Evolutionary conservation across 2,329 filamentous ascomycete species (phyloP).

Genomic region (Fusarium sp.): DNA sequence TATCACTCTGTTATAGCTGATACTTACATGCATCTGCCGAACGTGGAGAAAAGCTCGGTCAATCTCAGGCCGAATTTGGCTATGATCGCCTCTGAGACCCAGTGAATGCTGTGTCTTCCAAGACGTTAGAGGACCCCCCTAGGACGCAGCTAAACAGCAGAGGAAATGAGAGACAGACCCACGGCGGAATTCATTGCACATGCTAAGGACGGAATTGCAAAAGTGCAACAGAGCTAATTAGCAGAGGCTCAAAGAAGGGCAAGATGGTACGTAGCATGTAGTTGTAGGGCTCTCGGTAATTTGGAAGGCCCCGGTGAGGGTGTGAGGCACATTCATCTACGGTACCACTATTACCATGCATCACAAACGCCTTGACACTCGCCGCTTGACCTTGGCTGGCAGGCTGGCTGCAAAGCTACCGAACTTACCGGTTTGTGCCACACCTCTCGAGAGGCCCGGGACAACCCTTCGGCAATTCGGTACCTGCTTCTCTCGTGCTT

Average conservation of each 20-base stretch:
- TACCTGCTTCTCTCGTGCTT: constrained; percentile 40
- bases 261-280: not conserved
- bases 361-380: not conserved
- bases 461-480: constrained; percentile 35
- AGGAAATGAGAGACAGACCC: constrained; percentile 27
- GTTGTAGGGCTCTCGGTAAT: constrained; percentile 23
- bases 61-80: constrained; percentile 14
- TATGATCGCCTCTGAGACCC: constrained; percentile 20
- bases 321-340: constrained; percentile 8
- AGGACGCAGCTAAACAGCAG: not conserved
- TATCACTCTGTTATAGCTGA: not conserved
- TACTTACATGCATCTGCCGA: constrained; percentile 32
- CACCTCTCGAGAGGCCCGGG: constrained; percentile 18
- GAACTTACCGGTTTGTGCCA: constrained; percentile 30
- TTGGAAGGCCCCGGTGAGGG: constrained; percentile 35
- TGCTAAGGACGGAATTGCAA: not conserved
- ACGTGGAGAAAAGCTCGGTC: constrained; percentile 39
- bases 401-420: constrained; percentile 7
- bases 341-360: too few species aligned
- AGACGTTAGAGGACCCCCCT: constrained; percentile 25
- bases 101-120: not conserved
- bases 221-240: too few species aligned
- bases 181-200: constrained; percentile 9
- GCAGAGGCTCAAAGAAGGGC: too few species aligned
- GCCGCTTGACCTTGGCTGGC: not conserved